Conservation (phyloP, 1,139 yeast species). For the Eremothecium gossypii region DNA sequence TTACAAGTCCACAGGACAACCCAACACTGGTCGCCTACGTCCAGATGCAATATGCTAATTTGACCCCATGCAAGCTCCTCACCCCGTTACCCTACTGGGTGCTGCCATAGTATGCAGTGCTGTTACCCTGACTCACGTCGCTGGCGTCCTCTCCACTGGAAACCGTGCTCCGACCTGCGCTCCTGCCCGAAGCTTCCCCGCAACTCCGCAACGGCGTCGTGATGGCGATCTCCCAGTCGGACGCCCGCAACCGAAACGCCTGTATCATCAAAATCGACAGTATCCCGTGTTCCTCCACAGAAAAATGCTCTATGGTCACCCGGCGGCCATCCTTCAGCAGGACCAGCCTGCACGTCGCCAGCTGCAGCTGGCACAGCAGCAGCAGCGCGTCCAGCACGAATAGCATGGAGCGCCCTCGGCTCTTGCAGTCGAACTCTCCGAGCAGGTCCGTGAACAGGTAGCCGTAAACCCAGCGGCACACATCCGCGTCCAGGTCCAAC, state of each 20-base stretch:
- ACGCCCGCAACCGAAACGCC: neutral
- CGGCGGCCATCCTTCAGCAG: conserved; percentile 8
- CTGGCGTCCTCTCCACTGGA: too few species aligned
- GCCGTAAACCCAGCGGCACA: conserved; percentile 13
- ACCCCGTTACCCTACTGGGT: too few species aligned
- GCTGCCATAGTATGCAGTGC: too few species aligned
- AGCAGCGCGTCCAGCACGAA: conserved; percentile 12
- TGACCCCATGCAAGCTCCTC: neutral
- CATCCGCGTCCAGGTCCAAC: conserved; percentile 10
- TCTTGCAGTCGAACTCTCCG: conserved; percentile 16
- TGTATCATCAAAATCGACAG: conserved; percentile 13
- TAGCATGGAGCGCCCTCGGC: conserved; percentile 12
- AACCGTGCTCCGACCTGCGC: neutral
- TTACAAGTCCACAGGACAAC: too few species aligned
- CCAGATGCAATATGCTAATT: neutral
- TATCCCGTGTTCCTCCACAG: conserved; percentile 14
- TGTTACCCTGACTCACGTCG: too few species aligned
- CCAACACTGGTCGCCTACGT: too few species aligned
- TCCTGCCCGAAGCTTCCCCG: neutral
- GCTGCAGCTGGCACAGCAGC: conserved; percentile 9
- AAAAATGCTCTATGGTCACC: conserved; percentile 9
- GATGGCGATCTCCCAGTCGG: conserved; percentile 1
- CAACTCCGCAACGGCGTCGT: conserved; percentile 1
- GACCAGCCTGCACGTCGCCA: conserved; percentile 9
- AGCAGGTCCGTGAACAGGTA: conserved; percentile 13